Conservation (phyloP, 106 monocot species). For the Acanthochlamys bracteata region DNA sequence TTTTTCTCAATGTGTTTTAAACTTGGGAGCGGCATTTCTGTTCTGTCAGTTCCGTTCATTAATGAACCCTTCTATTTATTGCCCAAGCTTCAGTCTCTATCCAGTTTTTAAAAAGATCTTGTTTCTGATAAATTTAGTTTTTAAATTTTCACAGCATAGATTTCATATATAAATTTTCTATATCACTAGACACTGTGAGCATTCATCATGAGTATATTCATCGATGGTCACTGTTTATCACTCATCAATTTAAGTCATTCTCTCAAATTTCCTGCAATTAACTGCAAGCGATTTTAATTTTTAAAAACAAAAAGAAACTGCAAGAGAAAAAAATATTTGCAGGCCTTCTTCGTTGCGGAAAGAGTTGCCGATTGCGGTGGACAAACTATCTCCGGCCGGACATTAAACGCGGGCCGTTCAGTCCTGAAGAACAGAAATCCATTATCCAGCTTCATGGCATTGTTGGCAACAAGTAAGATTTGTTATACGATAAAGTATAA, state of each 20-base stretch:
- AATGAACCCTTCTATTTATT: background rate
- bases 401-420: slow-evolving; percentile 89
- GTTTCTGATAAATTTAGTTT: background rate
- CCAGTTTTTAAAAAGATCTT: background rate
- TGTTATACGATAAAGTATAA: background rate
- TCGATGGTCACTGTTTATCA: too few species aligned
- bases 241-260: too few species aligned
- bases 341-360: slow-evolving; percentile 81
- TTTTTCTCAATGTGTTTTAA: too few species aligned
- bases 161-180: too few species aligned
- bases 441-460: slow-evolving; percentile 85
- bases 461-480: slow-evolving; percentile 75
- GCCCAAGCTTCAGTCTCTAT: background rate
- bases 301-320: too few species aligned
- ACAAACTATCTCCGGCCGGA: slow-evolving; percentile 87
- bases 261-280: too few species aligned
- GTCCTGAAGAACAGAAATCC: slow-evolving; percentile 65
- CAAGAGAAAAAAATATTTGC: too few species aligned
- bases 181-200: too few species aligned
- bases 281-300: too few species aligned
- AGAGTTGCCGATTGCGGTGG: slow-evolving; percentile 93
- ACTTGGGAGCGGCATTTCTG: background rate
- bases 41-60: background rate
- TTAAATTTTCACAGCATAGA: too few species aligned
- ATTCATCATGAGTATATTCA: too few species aligned